Evolutionary conservation across 1,139 yeast genomes (phyloP), one percentile per base, ranked within the genome.

Genomic region (Pichia sp.): DNA sequence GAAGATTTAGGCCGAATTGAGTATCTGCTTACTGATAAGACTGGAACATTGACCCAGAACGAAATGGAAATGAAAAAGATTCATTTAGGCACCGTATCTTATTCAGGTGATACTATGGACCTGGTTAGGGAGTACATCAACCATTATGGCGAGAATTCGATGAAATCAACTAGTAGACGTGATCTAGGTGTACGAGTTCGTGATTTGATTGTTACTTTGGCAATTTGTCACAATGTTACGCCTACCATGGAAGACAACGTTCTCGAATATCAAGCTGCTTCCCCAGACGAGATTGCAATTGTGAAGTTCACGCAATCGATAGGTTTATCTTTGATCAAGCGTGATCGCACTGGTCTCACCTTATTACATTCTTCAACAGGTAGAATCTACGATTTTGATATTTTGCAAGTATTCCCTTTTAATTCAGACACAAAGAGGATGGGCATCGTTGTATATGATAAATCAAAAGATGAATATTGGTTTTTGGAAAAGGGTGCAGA

Each of bases 261-360:
- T 51, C 68, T 88, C 8, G 79, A 90, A 1, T 95, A 92, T 68
- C 99, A 95, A 70, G 99, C 99, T 0, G 97, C 98, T 0, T 92
- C 98, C 0, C 99, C 99, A 0, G 99, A 95, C 73, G 99, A 95
- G 70, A 85, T 93, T 60, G 99, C 99, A 23, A 93, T 95, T 62
- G 98, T 95, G 32, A 87, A 87, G 66, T 95, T 90, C 74, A 88
- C 97, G 1, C 95, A 89, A 60, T 70, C 76, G 5, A 95, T 92
- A 38, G 99, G 99, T 0, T 74, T 95, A 48, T 81, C 89, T 10
- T 75, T 95, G 51, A 77, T 79, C 58, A 85, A 83, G 64, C 81
- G 99, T 64, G 99, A 95, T 68, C 80, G 99, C 55, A 79, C 80
- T 55, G 80, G 85, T 8, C 79, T 93, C 62, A 76, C 89, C 0